phyloP scores from a whole-genome alignment of 2,329 filamentous ascomycete genomes.

The Chaetoscypha palmicola region DNA sequence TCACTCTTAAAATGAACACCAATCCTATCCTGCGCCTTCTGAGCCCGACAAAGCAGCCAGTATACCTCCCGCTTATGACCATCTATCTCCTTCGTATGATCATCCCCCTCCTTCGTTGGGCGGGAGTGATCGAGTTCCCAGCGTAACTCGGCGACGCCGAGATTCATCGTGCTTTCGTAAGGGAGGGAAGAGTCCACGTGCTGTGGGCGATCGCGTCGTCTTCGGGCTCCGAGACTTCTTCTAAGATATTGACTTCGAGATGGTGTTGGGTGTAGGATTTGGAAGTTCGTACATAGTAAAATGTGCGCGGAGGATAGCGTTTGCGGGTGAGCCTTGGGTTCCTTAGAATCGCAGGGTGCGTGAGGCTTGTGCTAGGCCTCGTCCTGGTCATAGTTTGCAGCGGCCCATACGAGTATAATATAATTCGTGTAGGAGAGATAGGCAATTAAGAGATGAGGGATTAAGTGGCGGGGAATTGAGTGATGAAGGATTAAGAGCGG shows the following conservation, averaged over 20 bases:
- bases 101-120: constrained; percentile 31
- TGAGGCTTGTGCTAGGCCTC: constrained; percentile 32
- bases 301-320: constrained; percentile 67
- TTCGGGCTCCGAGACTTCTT: constrained; percentile 47
- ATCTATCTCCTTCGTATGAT: constrained; percentile 40
- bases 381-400: constrained; percentile 38
- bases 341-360: constrained; percentile 41
- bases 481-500: too few species aligned
- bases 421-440: constrained; percentile 49
- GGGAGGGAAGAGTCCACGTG: constrained; percentile 14
- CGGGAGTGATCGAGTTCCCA: constrained; percentile 35
- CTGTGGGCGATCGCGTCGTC: constrained; percentile 29
- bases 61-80: constrained; percentile 49
- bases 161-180: constrained; percentile 25
- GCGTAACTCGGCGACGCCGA: constrained; percentile 37
- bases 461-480: constrained; percentile 66
- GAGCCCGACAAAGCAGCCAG: constrained; percentile 60
- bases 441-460: constrained; percentile 65
- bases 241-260: constrained; percentile 45
- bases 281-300: constrained; percentile 39
- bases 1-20: constrained; percentile 31
- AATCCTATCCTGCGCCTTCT: constrained; percentile 49
- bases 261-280: constrained; percentile 39
- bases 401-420: constrained; percentile 43
- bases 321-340: constrained; percentile 47